Base-by-base conservation (phyloP, 106 monocot genomes). In the Dioscorea alata region DNA sequence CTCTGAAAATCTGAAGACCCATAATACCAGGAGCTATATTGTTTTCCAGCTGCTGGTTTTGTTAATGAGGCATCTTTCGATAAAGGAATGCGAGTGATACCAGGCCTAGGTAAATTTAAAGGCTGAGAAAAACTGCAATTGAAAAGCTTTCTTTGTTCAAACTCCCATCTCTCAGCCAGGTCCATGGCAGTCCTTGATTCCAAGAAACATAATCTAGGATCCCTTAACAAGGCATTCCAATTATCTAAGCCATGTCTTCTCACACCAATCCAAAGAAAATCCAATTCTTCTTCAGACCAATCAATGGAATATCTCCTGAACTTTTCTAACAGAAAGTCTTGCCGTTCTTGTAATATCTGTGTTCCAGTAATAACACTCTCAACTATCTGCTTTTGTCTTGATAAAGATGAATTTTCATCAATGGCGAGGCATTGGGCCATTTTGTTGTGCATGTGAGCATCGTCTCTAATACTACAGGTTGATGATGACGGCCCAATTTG, bases 181-280 rank as follows among this genome's bases (percentile, higher is more conserved):
- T 95, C 95, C 21, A 81, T 80, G 14, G 74, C 59, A 61, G 60
- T 59, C 64, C 88, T 95, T 51, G 69, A 75, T 50, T 69, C 73
- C 16, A 57, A 75, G 61, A 95, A 95, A 16, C 50, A 61, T 21
- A 95, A 68, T 23, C 60, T 79, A 34, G 78, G 88, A 59, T 95
- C 95, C 57, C 78, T 70, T 69, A 95, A 75, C 70, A 95, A 81
- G 13, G 79, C 72, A 68, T 78, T 52, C 95, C 95, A 95, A 48
- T 95, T 95, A 52, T 76, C 76, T 54, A 75, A 20, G 33, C 95
- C 95, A 64, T 95, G 84, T 61, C 95, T 88, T 75, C 95, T 83
- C 51, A 95, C 90, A 8, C 95, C 95, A 66, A 95, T 91, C 95
- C 95, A 95, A 48, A 95, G 88, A 69, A 72, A 91, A 86, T 95